A percentile compares a stretch with the other conserved stretches of the same genome.
These are phyloP conservation scores for Fraxinus albicans DNA, from an alignment of 305 asterid genomes.

Conservation along the genomic window DNA sequence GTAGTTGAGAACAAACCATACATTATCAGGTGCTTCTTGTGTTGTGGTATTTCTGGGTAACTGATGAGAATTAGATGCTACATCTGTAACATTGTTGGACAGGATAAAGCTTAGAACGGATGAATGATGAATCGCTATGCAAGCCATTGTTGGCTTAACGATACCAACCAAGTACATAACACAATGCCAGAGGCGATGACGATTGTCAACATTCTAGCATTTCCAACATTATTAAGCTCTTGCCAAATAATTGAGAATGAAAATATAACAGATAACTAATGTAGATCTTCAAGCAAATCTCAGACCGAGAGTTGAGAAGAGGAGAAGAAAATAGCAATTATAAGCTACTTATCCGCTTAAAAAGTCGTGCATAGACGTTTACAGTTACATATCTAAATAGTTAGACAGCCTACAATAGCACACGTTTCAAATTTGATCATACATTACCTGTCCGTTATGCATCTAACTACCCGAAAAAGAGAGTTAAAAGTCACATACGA, in stretches of 20 bases:
- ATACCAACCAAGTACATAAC: neutral
- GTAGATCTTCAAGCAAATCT: neutral
- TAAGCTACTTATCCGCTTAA: neutral
- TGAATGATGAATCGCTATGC: neutral
- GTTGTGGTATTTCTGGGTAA: neutral
- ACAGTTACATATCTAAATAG: neutral
- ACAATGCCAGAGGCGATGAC: neutral
- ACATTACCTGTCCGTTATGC: slow-evolving; percentile 6
- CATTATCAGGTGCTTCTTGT: neutral
- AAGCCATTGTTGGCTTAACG: neutral
- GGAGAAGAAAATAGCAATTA: neutral
- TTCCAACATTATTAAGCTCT: neutral
- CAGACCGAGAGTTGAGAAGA: neutral
- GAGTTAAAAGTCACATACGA: slow-evolving; percentile 7
- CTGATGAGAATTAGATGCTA: neutral
- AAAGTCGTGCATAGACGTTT: neutral
- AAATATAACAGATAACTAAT: neutral
- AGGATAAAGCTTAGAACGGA: neutral
- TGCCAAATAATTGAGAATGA: neutral
- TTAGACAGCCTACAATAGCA: slow-evolving; percentile 1
- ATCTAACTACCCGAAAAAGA: neutral
- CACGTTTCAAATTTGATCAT: neutral
- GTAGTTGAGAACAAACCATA: neutral
- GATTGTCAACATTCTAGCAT: neutral
- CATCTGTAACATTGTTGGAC: neutral